Conservation (phyloP, 2,329 filamentous ascomycete species). For the Niveomyces coronatus region DNA sequence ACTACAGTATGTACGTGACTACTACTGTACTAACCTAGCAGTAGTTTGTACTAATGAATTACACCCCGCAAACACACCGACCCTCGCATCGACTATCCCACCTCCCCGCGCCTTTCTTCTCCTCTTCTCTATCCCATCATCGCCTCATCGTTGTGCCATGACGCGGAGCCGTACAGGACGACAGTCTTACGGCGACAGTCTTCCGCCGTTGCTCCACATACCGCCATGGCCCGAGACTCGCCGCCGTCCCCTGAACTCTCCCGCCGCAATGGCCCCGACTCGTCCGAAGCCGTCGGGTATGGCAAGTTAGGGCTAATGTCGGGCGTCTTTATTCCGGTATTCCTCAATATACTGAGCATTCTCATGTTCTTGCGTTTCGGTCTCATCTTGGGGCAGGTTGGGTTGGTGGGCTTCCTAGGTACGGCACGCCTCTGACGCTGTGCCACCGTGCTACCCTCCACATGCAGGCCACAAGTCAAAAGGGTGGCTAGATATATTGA, state of each 20-base stretch:
- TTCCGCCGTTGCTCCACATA: too few species aligned
- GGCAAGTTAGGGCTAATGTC: conserved; percentile 67
- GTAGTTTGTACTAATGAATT: too few species aligned
- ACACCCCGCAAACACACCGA: too few species aligned
- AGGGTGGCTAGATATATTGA: neutral
- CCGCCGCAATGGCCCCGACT: neutral
- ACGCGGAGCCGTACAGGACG: too few species aligned
- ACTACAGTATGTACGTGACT: too few species aligned
- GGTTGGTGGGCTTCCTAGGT: conserved; percentile 72
- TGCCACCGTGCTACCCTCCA: too few species aligned
- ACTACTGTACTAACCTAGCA: too few species aligned
- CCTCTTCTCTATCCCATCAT: neutral
- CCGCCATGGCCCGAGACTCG: conserved; percentile 2
- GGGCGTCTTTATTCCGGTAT: conserved; percentile 81
- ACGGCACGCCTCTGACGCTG: conserved; percentile 18
- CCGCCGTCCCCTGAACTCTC: neutral
- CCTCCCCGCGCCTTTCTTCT: neutral
- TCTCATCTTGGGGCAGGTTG: conserved; percentile 70
- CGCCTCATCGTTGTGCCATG: too few species aligned
- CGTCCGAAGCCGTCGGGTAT: conserved; percentile 28
- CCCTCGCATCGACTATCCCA: too few species aligned
- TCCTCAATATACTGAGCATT: conserved; percentile 79
- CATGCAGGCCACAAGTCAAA: neutral
- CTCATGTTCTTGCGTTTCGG: conserved; percentile 89
- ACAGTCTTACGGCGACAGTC: too few species aligned